phyloP scores from a whole-genome alignment of 768 basidiomycete species.

The Kwoniella mangroviensis region DNA sequence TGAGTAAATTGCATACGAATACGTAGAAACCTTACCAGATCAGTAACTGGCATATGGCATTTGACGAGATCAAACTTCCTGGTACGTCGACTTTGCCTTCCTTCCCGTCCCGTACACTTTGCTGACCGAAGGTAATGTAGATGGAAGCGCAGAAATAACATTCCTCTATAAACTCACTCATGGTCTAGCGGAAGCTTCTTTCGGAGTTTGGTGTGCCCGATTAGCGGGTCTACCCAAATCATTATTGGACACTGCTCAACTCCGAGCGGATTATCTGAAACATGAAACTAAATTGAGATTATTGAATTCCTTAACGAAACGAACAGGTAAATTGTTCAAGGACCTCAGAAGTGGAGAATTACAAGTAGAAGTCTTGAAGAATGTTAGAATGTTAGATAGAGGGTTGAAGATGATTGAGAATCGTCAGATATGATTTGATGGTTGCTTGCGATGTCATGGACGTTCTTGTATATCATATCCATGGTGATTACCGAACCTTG shows the following conservation, averaged over 20 bases:
- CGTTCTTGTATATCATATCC: background rate
- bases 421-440: background rate
- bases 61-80: constrained; percentile 69
- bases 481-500: background rate
- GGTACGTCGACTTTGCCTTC: constrained; percentile 30
- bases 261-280: constrained; percentile 65
- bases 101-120: background rate
- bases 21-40: constrained; percentile 44
- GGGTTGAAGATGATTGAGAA: constrained; percentile 15
- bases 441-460: background rate
- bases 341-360: constrained; percentile 1
- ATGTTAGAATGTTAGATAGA: constrained; percentile 25
- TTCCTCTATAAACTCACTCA: constrained; percentile 79
- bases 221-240: constrained; percentile 79
- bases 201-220: constrained; percentile 86
- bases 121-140: constrained; percentile 38
- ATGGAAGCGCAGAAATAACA: constrained; percentile 77
- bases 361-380: constrained; percentile 17
- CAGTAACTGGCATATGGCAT: constrained; percentile 86
- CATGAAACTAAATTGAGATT: constrained; percentile 58
- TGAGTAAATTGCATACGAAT: background rate
- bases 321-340: constrained; percentile 18
- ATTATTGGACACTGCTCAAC: constrained; percentile 68
- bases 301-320: constrained; percentile 26
- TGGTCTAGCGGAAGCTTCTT: constrained; percentile 78